These are phyloP conservation scores for Triticum aestivum DNA, from an alignment of 176 grass and related monocot genomes.

Conservation along the genomic window DNA sequence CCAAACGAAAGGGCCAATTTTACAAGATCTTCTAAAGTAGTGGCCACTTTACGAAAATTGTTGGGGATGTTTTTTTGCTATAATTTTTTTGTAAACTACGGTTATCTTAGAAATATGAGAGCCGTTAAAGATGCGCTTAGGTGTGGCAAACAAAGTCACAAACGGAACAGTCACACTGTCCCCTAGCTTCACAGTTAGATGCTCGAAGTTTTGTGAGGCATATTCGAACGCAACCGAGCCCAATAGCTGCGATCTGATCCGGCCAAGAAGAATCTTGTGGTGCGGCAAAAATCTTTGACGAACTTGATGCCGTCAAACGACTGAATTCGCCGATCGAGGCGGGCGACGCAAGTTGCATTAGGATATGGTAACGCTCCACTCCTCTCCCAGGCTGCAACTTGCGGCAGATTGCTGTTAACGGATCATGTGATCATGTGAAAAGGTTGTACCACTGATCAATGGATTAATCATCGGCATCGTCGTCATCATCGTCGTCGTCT, in stretches of 20 bases:
- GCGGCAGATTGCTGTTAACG: neutral
- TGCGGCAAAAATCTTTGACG: conserved; percentile 16
- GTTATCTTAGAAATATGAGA: no score
- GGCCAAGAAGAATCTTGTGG: conserved; percentile 4
- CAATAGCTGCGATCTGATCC: neutral
- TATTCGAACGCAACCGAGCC: no score
- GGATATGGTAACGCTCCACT: neutral
- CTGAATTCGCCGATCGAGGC: neutral
- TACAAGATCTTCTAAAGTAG: no score
- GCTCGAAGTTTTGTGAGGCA: no score
- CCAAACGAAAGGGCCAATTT: no score
- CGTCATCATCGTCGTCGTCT: neutral
- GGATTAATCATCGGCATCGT: neutral
- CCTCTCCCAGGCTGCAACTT: neutral
- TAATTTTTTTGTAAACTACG: no score
- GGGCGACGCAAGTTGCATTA: conserved; percentile 5
- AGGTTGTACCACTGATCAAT: neutral
- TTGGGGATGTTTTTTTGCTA: no score
- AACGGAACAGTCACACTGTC: no score
- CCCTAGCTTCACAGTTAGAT: no score
- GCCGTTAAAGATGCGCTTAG: no score
- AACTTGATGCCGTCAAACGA: conserved; percentile 20
- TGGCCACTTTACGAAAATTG: no score
- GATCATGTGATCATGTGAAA: conserved; percentile 34
- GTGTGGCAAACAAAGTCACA: no score